A percentile compares a stretch with the other conserved stretches of the same genome.
These are phyloP conservation scores for Daldinia bambusicola DNA, from an alignment of 495 filamentous ascomycete species.

Conservation along the genomic window DNA sequence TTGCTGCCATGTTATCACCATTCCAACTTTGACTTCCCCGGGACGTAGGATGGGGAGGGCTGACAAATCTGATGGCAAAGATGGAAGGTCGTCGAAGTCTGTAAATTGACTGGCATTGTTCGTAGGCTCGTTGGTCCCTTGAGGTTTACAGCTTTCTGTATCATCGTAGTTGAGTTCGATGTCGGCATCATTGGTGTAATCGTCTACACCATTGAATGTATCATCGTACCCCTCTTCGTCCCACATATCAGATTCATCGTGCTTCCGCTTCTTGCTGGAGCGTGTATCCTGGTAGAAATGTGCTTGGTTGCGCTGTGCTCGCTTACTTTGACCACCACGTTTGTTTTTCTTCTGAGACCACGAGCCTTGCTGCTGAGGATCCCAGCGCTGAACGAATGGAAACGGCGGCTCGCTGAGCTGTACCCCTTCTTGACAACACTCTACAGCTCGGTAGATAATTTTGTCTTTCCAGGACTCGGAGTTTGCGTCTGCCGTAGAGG, in stretches of 20 bases:
- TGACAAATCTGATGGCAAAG: conserved; percentile 70
- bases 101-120: conserved; percentile 50
- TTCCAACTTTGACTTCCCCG: conserved; percentile 65
- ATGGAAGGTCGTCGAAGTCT: conserved; percentile 69
- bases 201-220: conserved; percentile 43
- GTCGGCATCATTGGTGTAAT: conserved; percentile 46
- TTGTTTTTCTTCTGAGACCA: conserved; percentile 49
- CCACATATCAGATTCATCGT: conserved; percentile 49
- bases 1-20: conserved; percentile 83
- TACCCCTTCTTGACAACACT: conserved; percentile 81
- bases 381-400: conserved; percentile 91
- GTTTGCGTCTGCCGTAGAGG: conserved; percentile 44
- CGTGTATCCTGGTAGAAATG: conserved; percentile 54
- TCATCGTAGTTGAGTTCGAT: conserved; percentile 66
- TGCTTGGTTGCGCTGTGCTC: conserved; percentile 53
- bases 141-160: conserved; percentile 42
- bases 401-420: conserved; percentile 83
- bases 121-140: conserved; percentile 37
- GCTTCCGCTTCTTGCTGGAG: conserved; percentile 66
- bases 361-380: conserved; percentile 70
- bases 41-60: conserved; percentile 64
- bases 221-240: conserved; percentile 44
- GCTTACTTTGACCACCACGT: conserved; percentile 52
- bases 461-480: conserved; percentile 74
- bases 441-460: conserved; percentile 77